Base-by-base conservation (phyloP, 2,329 filamentous ascomycete species). In the Fusarium siculi region DNA sequence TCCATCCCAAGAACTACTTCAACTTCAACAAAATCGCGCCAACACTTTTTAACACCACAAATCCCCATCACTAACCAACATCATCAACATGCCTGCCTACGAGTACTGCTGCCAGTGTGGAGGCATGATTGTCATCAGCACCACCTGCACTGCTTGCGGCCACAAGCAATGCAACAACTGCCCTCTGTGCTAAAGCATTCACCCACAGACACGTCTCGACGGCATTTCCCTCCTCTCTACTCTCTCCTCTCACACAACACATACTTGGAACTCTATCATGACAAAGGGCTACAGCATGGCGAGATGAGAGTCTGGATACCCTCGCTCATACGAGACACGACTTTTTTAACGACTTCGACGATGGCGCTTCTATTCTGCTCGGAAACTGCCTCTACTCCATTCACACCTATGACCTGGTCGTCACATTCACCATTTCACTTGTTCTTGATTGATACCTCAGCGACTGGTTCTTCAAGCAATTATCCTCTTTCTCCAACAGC, bases 101-200 rank as follows among this genome's bases (percentile, higher is more conserved):
- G 84, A 85, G 75, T 86, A 87, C 81, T 88, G 87, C 85, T 88
- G 87, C 84, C 80, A 87, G 77, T 88, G 87, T 82, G 85, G 85
- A 75, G 81, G 83, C 81, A 86, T 88, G 81, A 87, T 88, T 74
- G 87, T 88, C 82, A 88, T 88, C 82, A 88, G 86, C 85, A 86
- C 81, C 79, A 85, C 82, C 58, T 88, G 87, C 83, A 82, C 80
- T 68, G 81, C 82, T 76, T 88, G 87, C 78, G 81, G 82, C 57
- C 87, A 88, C 82, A 79, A 82, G 73, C 84, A 87, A 77, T 88
- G 87, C 84, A 77, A 73, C 67, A 79, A 84, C 66, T 88, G 87
- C 80, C 78, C 82, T 55, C 71, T 76, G 65, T 81, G 77, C 62
- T 82, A 80, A 79, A 75, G 56, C 9, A 21, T n/a, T 43, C 47